Percentiles rank a stretch among this genome's conserved stretches.
phyloP scores from a whole-genome alignment of 2,329 filamentous ascomycete genomes.

The Aureobasidium zeae region DNA sequence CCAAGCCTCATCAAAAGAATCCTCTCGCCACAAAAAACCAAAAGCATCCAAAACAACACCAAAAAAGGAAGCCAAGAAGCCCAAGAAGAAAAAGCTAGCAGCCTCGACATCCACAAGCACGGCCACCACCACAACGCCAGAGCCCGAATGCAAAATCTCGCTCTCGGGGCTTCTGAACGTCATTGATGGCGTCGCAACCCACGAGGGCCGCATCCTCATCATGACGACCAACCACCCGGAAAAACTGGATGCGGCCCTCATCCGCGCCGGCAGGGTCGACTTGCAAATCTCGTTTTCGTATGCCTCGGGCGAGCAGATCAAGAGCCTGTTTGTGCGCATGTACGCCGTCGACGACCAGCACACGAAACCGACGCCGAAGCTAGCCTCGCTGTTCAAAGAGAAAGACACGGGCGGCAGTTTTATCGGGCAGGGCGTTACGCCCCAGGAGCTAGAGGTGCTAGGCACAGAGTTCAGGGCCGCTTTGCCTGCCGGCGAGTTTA shows the following conservation, averaged over 20 bases:
- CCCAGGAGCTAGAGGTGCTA: constrained; percentile 33
- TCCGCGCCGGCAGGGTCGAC: constrained; percentile 64
- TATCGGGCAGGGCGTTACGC: too few relatives aligned
- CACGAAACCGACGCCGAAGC: neutral
- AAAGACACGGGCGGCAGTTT: too few relatives aligned
- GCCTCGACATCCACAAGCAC: neutral
- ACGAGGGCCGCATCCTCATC: constrained; percentile 69
- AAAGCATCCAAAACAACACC: too few relatives aligned
- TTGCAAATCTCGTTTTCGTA: constrained; percentile 53
- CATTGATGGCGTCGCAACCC: constrained; percentile 71
- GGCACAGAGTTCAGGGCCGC: constrained; percentile 36
- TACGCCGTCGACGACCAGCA: constrained; percentile 18
- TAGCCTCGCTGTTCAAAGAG: too few relatives aligned
- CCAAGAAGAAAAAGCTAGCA: neutral
- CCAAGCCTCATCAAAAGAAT: neutral
- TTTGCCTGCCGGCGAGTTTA: constrained; percentile 40
- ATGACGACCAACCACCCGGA: constrained; percentile 75
- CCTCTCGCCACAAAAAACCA: too few relatives aligned
- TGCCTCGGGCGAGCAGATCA: constrained; percentile 33
- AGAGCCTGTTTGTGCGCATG: constrained; percentile 35
- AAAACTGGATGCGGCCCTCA: constrained; percentile 61
- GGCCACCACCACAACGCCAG: neutral
- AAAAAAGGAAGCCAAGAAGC: too few relatives aligned
- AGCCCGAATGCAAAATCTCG: constrained; percentile 46
- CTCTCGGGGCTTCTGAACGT: constrained; percentile 73